Evolutionary conservation across 257 asterid species (phyloP).

Genomic region (Nicotiana noctiflora): DNA sequence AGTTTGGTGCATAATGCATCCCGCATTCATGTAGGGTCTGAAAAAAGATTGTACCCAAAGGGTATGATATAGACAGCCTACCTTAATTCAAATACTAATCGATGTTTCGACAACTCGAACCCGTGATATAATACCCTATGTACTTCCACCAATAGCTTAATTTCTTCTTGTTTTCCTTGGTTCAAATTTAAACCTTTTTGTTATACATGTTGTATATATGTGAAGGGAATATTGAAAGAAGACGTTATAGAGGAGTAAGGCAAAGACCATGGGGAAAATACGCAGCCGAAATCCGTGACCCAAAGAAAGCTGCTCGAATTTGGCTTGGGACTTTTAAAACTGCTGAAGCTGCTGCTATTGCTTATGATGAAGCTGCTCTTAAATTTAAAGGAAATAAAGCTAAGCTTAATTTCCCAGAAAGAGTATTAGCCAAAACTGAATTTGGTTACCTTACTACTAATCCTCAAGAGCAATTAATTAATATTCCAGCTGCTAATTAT

Average conservation of each 20-base stretch:
- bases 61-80: too few species aligned
- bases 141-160: too few species aligned
- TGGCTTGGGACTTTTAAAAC: conserved; percentile 16
- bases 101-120: too few species aligned
- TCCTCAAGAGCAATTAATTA: neutral
- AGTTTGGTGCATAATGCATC: too few species aligned
- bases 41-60: too few species aligned
- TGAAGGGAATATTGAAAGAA: conserved; percentile 3
- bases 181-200: too few species aligned
- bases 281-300: conserved; percentile 16
- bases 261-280: conserved; percentile 11
- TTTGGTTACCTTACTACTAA: conserved; percentile 11
- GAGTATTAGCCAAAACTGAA: conserved; percentile 6
- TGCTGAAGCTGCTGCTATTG: conserved; percentile 12
- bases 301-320: conserved; percentile 7
- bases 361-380: conserved; percentile 17
- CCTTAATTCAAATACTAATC: too few species aligned
- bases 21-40: too few species aligned
- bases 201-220: neutral
- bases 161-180: too few species aligned
- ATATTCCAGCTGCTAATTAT: neutral
- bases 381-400: conserved; percentile 14
- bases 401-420: conserved; percentile 13
- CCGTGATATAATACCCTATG: too few species aligned
- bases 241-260: conserved; percentile 13